Conservation (phyloP, 208 protist species). For the Crithidia bombi region DNA sequence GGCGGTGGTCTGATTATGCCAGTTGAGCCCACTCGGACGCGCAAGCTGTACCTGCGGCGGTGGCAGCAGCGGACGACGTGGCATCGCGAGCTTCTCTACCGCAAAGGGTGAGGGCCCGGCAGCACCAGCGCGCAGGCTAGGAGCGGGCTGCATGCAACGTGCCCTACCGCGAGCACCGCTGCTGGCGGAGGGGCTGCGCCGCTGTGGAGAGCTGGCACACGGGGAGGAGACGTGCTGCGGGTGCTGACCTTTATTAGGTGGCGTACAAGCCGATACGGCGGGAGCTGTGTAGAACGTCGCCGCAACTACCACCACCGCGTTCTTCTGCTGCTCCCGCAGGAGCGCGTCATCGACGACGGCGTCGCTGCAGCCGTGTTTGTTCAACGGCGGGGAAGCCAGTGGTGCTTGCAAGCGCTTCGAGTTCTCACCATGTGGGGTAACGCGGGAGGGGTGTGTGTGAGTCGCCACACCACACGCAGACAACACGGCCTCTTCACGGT, state of each 20-base stretch:
- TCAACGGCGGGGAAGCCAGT: not conserved
- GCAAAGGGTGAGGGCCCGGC: slow-evolving; percentile 23
- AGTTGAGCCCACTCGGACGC: slow-evolving; percentile 15
- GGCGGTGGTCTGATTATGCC: not conserved
- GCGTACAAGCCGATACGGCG: not conserved
- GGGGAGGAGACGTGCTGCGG: not conserved
- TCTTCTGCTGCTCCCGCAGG: not conserved
- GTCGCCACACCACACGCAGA: slow-evolving; percentile 8
- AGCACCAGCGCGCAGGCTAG: slow-evolving; percentile 12
- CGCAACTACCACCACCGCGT: not conserved
- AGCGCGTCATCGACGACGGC: not conserved
- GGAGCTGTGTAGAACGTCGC: not conserved
- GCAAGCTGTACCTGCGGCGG: slow-evolving; percentile 29
- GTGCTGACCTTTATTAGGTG: not conserved
- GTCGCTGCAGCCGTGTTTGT: too few relatives aligned
- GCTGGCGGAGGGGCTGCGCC: slow-evolving; percentile 18
- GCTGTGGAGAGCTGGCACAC: not conserved
- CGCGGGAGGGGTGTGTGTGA: slow-evolving; percentile 5
- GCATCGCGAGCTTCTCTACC: slow-evolving; percentile 28
- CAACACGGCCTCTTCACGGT: not conserved
- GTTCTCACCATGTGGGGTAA: slow-evolving; percentile 2
- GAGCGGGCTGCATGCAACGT: slow-evolving; percentile 11
- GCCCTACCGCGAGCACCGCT: not conserved
- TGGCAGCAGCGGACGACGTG: slow-evolving; percentile 12
- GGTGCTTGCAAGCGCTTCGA: not conserved